phyloP scores from a whole-genome alignment of 768 basidiomycete species.

The Chalciporus chontae region DNA sequence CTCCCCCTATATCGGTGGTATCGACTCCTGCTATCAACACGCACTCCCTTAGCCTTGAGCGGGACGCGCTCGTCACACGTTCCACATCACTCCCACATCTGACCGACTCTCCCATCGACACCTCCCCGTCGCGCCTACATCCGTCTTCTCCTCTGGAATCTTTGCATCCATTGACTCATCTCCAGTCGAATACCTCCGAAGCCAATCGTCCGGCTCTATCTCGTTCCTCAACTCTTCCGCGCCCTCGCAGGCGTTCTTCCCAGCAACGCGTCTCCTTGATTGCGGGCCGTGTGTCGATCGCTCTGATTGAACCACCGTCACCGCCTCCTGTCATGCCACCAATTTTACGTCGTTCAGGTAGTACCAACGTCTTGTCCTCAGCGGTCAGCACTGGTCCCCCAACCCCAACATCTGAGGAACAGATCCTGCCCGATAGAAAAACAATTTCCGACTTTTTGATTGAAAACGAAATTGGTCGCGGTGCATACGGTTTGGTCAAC shows the following conservation, averaged over 20 bases:
- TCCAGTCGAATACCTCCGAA: constrained; percentile 17
- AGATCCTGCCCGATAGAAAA: constrained; percentile 47
- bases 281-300: constrained; percentile 76
- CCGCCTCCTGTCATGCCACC: constrained; percentile 58
- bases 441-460: constrained; percentile 86
- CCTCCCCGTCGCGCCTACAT: constrained; percentile 33
- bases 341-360: constrained; percentile 61
- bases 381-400: constrained; percentile 61
- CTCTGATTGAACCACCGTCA: constrained; percentile 70
- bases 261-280: constrained; percentile 83
- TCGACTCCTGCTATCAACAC: constrained; percentile 26
- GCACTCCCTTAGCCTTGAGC: constrained; percentile 19
- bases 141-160: constrained; percentile 30
- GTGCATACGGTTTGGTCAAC: constrained; percentile 95
- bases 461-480: constrained; percentile 85
- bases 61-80: constrained; percentile 28
- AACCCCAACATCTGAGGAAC: constrained; percentile 42
- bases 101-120: constrained; percentile 27
- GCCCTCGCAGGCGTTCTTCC: constrained; percentile 73
- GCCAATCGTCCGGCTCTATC: constrained; percentile 31
- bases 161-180: constrained; percentile 18
- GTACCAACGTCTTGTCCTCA: constrained; percentile 60
- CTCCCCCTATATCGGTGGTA: constrained; percentile 13
- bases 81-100: constrained; percentile 27
- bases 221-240: constrained; percentile 55